Conservation (phyloP, 345 rosid genomes). For the Aquilaria yunnanensis region DNA sequence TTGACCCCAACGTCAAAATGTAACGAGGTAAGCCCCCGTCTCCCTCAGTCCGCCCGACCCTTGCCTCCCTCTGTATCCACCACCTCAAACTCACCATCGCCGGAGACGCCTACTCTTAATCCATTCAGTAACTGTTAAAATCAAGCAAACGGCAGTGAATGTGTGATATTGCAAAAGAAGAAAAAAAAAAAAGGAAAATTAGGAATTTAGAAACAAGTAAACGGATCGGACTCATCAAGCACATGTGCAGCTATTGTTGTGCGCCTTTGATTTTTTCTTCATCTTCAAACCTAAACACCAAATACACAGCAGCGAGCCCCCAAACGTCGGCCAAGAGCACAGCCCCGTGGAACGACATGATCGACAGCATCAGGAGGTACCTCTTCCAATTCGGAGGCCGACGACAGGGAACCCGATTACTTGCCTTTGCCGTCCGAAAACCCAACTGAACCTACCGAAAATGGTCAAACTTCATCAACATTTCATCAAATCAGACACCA, state of each 20-base stretch:
- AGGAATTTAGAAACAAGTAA: neutral
- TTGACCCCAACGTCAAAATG: too few species aligned
- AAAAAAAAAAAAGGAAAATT: neutral
- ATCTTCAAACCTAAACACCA: slow-evolving; percentile 38
- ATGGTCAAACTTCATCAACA: too few species aligned
- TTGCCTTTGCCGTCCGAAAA: too few species aligned
- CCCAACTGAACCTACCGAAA: too few species aligned
- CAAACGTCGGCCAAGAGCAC: slow-evolving; percentile 61
- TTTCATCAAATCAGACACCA: too few species aligned
- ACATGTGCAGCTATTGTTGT: slow-evolving; percentile 59
- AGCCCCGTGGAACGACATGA: slow-evolving; percentile 86
- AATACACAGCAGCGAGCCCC: slow-evolving; percentile 60
- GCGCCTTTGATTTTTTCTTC: slow-evolving; percentile 17
- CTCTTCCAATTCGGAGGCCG: too few species aligned
- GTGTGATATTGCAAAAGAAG: neutral
- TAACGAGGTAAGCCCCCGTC: too few species aligned
- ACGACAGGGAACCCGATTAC: too few species aligned
- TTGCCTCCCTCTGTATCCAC: too few species aligned
- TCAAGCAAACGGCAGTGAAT: too few species aligned
- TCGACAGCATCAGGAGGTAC: slow-evolving; percentile 50
- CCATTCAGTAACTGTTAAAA: neutral
- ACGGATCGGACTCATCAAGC: slow-evolving; percentile 21
- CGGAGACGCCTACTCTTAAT: neutral
- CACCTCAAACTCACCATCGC: too few species aligned
- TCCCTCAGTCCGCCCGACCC: too few species aligned